Percentiles rank a stretch among this genome's conserved stretches.
phyloP scores from a whole-genome alignment of 202 grass and related monocot genomes.

The Digitaria exilis region DNA sequence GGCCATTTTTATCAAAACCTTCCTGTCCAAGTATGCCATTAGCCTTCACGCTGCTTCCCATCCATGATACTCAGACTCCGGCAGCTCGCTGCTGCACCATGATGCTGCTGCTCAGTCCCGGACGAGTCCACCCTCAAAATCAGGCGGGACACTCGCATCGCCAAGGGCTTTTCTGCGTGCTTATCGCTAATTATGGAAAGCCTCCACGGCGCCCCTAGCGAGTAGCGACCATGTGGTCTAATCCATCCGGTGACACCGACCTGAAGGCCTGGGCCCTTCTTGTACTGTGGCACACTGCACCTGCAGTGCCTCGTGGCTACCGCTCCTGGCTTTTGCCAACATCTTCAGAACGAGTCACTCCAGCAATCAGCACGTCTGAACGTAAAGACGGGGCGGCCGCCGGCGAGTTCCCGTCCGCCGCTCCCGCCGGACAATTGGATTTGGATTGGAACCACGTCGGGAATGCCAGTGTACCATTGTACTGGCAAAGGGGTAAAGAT shows the following conservation, averaged over 20 bases:
- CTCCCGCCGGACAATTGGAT: conserved; percentile 12
- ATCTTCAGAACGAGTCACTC: background rate
- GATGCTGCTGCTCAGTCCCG: background rate
- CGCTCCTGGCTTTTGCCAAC: background rate
- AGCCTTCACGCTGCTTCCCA: background rate
- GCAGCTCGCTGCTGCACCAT: background rate
- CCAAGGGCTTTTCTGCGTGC: background rate
- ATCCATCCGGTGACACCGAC: background rate
- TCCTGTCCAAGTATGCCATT: background rate
- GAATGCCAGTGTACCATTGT: conserved; percentile 8
- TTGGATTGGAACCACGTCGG: background rate
- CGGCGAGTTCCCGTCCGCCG: background rate
- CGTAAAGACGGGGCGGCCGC: background rate
- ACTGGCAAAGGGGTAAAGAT: background rate
- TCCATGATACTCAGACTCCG: background rate
- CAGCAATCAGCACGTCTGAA: background rate
- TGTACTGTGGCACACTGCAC: too few species aligned
- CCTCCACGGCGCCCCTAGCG: background rate
- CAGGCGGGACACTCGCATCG: background rate
- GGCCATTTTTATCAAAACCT: background rate
- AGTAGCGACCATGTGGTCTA: background rate
- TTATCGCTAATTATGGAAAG: background rate
- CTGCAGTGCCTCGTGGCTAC: background rate
- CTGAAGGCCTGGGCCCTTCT: too few species aligned
- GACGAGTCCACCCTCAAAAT: conserved; percentile 13